These are phyloP conservation scores for Mangifera indica DNA, from an alignment of 345 rosid species.

Conservation along the genomic window DNA sequence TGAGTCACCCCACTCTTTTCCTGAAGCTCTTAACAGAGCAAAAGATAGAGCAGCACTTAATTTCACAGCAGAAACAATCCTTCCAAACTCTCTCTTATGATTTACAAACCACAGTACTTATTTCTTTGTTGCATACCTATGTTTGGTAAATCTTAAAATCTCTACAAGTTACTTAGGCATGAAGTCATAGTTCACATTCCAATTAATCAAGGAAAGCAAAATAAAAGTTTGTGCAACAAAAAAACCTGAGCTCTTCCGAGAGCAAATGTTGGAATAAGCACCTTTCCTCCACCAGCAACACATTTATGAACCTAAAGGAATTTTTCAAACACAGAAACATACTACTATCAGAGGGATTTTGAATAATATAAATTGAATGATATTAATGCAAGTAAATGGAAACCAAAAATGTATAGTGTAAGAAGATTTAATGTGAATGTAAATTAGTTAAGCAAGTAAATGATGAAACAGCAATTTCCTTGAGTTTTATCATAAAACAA, in stretches of 20 bases:
- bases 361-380: not conserved
- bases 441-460: not conserved
- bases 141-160: not conserved
- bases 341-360: not conserved
- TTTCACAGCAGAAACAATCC: not conserved
- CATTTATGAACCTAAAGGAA: constrained; percentile 77
- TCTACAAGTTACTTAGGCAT: not conserved
- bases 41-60: not conserved
- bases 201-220: constrained; percentile 10
- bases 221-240: not conserved
- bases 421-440: too few species aligned
- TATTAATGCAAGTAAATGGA: too few species aligned
- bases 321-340: constrained; percentile 10
- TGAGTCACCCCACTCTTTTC: not conserved
- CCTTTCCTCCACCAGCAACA: constrained; percentile 92
- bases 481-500: not conserved
- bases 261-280: constrained; percentile 94
- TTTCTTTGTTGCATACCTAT: not conserved
- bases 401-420: too few species aligned
- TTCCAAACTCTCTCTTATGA: not conserved
- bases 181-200: not conserved
- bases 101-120: not conserved
- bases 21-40: not conserved
- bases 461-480: not conserved
- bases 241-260: constrained; percentile 97